Conservation (phyloP, 2,329 filamentous ascomycete species). For the Penicillium polonicum region DNA sequence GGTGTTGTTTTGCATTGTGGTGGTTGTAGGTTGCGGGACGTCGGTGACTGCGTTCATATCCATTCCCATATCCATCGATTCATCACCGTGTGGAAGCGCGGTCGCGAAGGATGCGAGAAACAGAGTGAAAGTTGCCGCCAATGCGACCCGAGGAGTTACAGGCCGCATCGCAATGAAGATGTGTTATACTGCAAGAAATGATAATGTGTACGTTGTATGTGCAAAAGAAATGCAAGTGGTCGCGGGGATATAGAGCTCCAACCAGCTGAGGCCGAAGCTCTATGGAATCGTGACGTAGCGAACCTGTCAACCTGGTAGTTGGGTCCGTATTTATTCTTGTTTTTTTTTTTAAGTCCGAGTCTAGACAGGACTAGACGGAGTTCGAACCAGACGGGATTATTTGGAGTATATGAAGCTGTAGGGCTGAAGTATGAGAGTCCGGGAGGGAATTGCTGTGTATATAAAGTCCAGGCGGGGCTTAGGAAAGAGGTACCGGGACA, state of each 20-base stretch:
- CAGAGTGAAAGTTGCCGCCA: constrained; percentile 22
- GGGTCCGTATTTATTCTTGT: background rate
- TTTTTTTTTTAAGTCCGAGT: constrained; percentile 1
- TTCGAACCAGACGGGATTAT: background rate
- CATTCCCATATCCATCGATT: constrained; percentile 29
- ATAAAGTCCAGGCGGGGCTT: constrained; percentile 12
- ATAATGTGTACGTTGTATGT: constrained; percentile 8
- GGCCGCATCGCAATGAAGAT: constrained; percentile 25
- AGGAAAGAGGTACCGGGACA: background rate
- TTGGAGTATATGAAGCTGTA: constrained; percentile 8
- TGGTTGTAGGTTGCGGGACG: constrained; percentile 15
- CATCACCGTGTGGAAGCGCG: constrained; percentile 37
- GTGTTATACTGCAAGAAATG: background rate
- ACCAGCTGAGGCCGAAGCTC: constrained; percentile 19
- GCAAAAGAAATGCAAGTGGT: background rate
- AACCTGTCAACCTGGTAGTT: constrained; percentile 9
- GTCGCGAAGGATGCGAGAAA: constrained; percentile 32
- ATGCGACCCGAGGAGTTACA: constrained; percentile 26
- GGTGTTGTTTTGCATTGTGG: constrained; percentile 15
- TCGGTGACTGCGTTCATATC: constrained; percentile 21
- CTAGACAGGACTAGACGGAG: background rate
- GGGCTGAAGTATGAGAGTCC: constrained; percentile 23
- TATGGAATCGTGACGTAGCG: constrained; percentile 27
- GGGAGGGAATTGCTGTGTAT: constrained; percentile 12
- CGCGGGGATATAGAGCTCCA: constrained; percentile 14